Evolutionary conservation across 306 rosid species (phyloP), one percentile per base, ranked within the genome.

Genomic region (Quercus dentata): DNA sequence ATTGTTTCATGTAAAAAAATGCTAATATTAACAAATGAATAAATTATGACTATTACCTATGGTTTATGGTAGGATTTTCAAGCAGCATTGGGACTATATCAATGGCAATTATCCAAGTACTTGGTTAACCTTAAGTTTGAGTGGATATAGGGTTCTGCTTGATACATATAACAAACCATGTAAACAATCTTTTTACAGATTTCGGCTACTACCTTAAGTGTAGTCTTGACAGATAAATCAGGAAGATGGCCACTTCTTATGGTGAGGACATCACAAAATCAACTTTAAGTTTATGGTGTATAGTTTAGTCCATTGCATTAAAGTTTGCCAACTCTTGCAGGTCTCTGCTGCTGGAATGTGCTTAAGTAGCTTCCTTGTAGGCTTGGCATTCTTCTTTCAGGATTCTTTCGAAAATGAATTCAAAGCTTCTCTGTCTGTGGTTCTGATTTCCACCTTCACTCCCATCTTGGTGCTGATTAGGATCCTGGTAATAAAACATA

Each of bases 311-410:
- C 35, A 57, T 28, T 38, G 54, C 73, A 64, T 67, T 76, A 19
- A 78, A 23, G 25, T 74, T 64, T 57, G 27, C 63, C 30, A 41
- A 67, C 76, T 57, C 21, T 44, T 18, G 2, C 79, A 89, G 94
- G 83, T 89, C 46, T 89, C 97, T 75, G 89, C 94, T 9, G 89
- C 76, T 46, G 97, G 97, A 80, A 91, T 92, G 83, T 89, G 92
- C 87, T 44, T 89, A 73, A 91, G 92, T 77, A 83, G 92, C 86
- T 82, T 88, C 72, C 86, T 89, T 19, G 86, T 77, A 15, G 92
- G 89, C 21, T 57, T 89, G 31, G 86, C 96, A 75, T 92, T 91
- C 83, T 38, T 84, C 71, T 74, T 88, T 73, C 87, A 91, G 96
- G 94, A 88, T 82, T 76, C 7, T 64, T 27, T 18, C 4, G n/a